Conservation (phyloP, 805 yeast genomes). For the Saturnispora saitoi region DNA sequence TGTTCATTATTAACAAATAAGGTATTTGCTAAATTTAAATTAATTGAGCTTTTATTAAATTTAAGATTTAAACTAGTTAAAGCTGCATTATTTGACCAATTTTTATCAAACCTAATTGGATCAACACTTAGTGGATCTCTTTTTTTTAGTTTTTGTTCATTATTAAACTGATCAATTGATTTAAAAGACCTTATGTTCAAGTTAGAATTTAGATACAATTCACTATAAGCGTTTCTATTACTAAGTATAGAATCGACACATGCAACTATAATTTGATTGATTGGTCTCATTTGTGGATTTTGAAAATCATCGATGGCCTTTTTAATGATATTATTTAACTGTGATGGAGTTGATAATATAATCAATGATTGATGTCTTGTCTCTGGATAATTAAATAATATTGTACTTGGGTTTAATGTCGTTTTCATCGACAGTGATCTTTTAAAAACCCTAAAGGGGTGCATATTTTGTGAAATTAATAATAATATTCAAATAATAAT, state of each 20-base stretch:
- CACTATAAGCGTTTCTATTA: conserved; percentile 21
- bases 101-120: conserved; percentile 16
- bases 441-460: conserved; percentile 5
- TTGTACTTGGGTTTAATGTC: conserved; percentile 17
- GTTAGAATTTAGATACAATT: conserved; percentile 21
- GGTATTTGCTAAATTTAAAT: conserved; percentile 20
- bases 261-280: conserved; percentile 16
- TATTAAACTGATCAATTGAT: conserved; percentile 9
- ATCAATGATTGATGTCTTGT: conserved; percentile 17
- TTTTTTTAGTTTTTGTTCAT: not conserved
- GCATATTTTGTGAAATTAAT: not conserved
- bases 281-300: conserved; percentile 1
- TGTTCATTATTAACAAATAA: conserved; percentile 21
- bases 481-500: no score
- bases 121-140: conserved; percentile 14
- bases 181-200: conserved; percentile 12
- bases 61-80: conserved; percentile 8
- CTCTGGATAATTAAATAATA: conserved; percentile 7
- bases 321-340: conserved; percentile 16
- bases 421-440: conserved; percentile 13
- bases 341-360: conserved; percentile 25
- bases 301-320: conserved; percentile 10
- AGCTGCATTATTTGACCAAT: conserved; percentile 14
- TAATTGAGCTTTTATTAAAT: not conserved
- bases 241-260: conserved; percentile 25